Evolutionary conservation across 441 rosid genomes (phyloP).

Genomic region (Corymbia calophylla): DNA sequence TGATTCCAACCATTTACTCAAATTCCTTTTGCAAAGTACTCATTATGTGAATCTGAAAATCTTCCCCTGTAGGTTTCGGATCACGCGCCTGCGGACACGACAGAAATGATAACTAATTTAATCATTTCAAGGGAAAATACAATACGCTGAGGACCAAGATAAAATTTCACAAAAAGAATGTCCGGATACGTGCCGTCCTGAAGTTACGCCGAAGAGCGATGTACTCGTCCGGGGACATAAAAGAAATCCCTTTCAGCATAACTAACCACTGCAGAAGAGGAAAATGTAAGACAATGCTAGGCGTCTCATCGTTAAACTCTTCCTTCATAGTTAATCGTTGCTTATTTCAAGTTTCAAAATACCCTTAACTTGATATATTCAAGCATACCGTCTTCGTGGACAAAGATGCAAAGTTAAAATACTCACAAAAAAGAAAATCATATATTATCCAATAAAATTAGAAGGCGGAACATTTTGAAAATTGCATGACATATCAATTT

Average conservation of each 20-base stretch:
- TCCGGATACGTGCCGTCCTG: slow-evolving; percentile 34
- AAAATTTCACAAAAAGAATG: neutral
- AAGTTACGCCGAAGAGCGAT: slow-evolving; percentile 65
- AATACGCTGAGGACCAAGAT: neutral
- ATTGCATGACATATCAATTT: rapidly evolving
- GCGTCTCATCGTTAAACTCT: neutral
- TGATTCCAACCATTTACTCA: slow-evolving; percentile 76
- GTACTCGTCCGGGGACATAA: slow-evolving; percentile 68
- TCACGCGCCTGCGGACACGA: slow-evolving; percentile 51
- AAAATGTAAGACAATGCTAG: neutral
- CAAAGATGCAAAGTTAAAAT: neutral
- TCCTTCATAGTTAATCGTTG: neutral
- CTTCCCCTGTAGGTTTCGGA: slow-evolving; percentile 53
- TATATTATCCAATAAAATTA: too few relatives aligned
- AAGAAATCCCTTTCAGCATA: slow-evolving; percentile 63
- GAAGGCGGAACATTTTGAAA: neutral
- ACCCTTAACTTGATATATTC: neutral
- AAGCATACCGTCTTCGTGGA: rapidly evolving
- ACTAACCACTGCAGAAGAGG: slow-evolving; percentile 45
- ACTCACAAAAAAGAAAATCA: too few relatives aligned
- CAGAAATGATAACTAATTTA: neutral
- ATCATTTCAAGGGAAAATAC: neutral
- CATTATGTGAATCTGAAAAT: slow-evolving; percentile 68
- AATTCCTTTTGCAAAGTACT: slow-evolving; percentile 88
- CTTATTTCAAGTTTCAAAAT: neutral